Conservation (phyloP, 2,329 filamentous ascomycete genomes). For the Leptographium wingfieldii region DNA sequence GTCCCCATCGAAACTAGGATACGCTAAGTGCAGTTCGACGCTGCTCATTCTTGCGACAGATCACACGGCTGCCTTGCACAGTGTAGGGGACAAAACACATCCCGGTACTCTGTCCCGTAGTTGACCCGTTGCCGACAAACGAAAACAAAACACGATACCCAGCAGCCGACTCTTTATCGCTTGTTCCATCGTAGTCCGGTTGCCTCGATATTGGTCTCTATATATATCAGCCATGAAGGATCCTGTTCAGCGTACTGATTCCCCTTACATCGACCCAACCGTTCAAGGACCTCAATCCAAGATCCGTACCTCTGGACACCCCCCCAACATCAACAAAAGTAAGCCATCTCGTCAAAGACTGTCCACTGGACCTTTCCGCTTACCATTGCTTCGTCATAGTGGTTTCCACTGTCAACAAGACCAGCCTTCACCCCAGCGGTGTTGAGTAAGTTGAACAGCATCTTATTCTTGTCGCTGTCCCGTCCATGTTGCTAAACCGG, state of each 20-base stretch:
- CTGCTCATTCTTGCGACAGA: background rate
- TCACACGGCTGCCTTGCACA: background rate
- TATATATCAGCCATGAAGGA: constrained; percentile 23
- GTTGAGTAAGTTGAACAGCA: constrained; percentile 56
- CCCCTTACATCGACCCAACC: constrained; percentile 30
- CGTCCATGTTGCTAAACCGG: constrained; percentile 16
- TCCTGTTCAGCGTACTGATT: constrained; percentile 28
- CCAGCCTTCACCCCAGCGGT: constrained; percentile 78
- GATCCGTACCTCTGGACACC: constrained; percentile 22
- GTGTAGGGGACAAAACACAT: background rate
- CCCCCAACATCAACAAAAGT: constrained; percentile 17
- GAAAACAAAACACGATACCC: background rate
- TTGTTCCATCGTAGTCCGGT: background rate
- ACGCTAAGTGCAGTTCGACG: background rate
- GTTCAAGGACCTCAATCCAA: constrained; percentile 31
- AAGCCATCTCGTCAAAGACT: constrained; percentile 12
- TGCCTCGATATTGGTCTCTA: background rate
- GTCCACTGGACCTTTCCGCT: constrained; percentile 8
- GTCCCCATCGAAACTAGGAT: constrained; percentile 2
- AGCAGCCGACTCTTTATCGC: background rate
- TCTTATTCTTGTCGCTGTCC: constrained; percentile 16
- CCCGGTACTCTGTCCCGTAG: background rate
- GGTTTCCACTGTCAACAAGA: constrained; percentile 71
- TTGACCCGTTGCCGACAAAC: background rate
- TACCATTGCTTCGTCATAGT: constrained; percentile 22